A percentile compares a stretch with the other conserved stretches of the same genome.
Evolutionary conservation across 257 asterid species (phyloP).

Genomic region (Hygrophila difformis): DNA sequence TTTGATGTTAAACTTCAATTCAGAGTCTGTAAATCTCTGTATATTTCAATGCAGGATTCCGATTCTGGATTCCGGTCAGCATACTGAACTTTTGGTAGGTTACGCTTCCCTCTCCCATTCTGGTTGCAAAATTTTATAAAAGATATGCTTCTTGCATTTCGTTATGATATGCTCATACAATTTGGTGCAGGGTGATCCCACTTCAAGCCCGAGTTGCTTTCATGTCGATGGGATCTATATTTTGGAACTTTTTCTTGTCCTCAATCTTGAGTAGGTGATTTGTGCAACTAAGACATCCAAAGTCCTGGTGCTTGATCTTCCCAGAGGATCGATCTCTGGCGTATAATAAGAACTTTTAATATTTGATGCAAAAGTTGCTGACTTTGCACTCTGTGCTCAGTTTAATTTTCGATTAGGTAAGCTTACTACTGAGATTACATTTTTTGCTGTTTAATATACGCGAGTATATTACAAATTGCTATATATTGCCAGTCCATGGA

Average conservation of each 20-base stretch:
- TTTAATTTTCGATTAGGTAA: too few relatives aligned
- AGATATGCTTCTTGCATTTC: neutral
- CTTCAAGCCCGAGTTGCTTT: conserved; percentile 93
- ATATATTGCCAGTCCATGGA: too few relatives aligned
- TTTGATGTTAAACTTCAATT: conserved; percentile 4
- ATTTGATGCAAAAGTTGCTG: too few relatives aligned
- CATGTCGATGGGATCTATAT: conserved; percentile 88
- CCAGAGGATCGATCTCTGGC: too few relatives aligned
- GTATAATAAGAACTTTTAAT: too few relatives aligned
- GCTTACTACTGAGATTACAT: too few relatives aligned
- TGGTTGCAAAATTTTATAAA: neutral
- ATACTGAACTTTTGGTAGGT: conserved; percentile 84
- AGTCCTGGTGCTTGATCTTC: too few relatives aligned
- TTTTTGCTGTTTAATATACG: too few relatives aligned
- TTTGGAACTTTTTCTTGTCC: conserved; percentile 86
- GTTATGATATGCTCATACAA: neutral
- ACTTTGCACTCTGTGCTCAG: too few relatives aligned
- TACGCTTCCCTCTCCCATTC: conserved; percentile 6
- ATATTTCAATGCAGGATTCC: conserved; percentile 53
- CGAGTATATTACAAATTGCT: too few relatives aligned
- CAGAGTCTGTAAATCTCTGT: neutral
- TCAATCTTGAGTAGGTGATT: conserved; percentile 68
- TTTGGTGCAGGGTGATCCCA: conserved; percentile 77
- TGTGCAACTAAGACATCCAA: too few relatives aligned
- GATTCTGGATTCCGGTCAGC: conserved; percentile 97